These are phyloP conservation scores for Tephrocybe sp. DNA, from an alignment of 768 basidiomycete species.

Conservation along the genomic window DNA sequence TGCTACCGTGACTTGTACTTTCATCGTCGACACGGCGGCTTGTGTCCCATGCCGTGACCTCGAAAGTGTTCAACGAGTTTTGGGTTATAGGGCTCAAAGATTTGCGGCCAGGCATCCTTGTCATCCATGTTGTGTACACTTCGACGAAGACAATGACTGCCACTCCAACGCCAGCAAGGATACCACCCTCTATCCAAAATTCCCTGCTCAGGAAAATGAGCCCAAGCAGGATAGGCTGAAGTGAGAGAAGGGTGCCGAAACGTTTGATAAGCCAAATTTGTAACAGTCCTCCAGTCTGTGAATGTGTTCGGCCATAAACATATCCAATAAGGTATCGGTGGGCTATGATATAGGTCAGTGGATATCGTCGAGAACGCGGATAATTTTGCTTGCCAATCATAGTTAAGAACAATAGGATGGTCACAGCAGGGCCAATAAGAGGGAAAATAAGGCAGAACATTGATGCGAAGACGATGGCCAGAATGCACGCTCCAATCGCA, in stretches of 20 bases:
- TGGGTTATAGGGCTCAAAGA: constrained; percentile 56
- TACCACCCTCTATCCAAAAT: constrained; percentile 72
- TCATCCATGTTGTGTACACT: constrained; percentile 50
- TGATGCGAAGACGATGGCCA: constrained; percentile 72
- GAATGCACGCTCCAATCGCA: constrained; percentile 62
- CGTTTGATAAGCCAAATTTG: constrained; percentile 77
- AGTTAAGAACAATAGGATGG: constrained; percentile 62
- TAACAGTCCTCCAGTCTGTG: constrained; percentile 73
- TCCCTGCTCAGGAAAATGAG: constrained; percentile 65
- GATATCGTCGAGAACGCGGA: background rate
- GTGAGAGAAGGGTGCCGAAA: constrained; percentile 65
- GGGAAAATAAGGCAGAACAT: constrained; percentile 78
- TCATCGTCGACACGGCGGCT: constrained; percentile 46
- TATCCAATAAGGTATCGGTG: constrained; percentile 80
- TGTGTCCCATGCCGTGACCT: constrained; percentile 39
- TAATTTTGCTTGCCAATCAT: constrained; percentile 53
- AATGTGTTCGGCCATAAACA: constrained; percentile 70
- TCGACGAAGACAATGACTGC: constrained; percentile 62
- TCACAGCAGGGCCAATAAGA: constrained; percentile 69
- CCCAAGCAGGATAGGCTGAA: constrained; percentile 77
- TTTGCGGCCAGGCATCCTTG: constrained; percentile 43
- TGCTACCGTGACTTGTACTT: constrained; percentile 47
- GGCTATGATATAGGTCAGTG: constrained; percentile 38
- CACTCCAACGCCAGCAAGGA: constrained; percentile 57
- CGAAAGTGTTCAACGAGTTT: constrained; percentile 59